Percentiles rank a stretch among this genome's conserved stretches.
These are phyloP conservation scores for Vitis hybrid DNA, from an alignment of 177 flowering plant species.

Conservation along the genomic window DNA sequence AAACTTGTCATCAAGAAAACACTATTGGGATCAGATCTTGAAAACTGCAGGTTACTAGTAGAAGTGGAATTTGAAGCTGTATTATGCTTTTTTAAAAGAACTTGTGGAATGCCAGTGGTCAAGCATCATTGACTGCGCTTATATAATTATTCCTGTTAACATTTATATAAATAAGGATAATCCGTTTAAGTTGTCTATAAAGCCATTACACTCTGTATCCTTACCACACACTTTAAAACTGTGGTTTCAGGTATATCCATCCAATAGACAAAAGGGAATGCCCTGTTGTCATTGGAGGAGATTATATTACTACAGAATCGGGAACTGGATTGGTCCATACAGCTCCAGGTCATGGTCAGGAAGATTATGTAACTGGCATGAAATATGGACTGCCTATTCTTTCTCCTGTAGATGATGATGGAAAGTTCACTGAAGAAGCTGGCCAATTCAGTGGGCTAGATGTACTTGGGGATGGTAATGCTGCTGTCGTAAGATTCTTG, in stretches of 20 bases:
- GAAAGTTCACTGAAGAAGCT: conserved; percentile 92
- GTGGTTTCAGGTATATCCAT: conserved; percentile 64
- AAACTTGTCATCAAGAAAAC: conserved; percentile 68
- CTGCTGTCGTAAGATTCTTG: conserved; percentile 70
- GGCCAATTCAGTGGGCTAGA: conserved; percentile 80
- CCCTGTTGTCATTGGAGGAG: conserved; percentile 91
- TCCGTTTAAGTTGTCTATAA: no score
- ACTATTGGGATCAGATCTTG: conserved; percentile 75
- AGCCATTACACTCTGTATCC: no score
- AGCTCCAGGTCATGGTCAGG: conserved; percentile 99
- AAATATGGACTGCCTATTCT: conserved; percentile 82
- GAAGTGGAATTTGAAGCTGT: conserved; percentile 1
- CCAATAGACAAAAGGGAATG: conserved; percentile 75
- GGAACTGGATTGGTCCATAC: conserved; percentile 99
- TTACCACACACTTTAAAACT: background rate
- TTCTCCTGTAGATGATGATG: conserved; percentile 94
- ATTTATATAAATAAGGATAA: background rate
- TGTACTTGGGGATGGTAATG: conserved; percentile 92
- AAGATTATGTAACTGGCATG: conserved; percentile 84
- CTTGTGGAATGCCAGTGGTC: background rate
- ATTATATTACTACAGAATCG: conserved; percentile 91
- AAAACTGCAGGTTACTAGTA: conserved; percentile 72
- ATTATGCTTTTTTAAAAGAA: background rate
- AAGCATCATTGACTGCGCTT: background rate
- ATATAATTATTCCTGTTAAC: background rate